Evolutionary conservation across 192 early-diverging fungal genomes (phyloP), one percentile per base, ranked within the genome.

Genomic region (Mortierella claussenii): DNA sequence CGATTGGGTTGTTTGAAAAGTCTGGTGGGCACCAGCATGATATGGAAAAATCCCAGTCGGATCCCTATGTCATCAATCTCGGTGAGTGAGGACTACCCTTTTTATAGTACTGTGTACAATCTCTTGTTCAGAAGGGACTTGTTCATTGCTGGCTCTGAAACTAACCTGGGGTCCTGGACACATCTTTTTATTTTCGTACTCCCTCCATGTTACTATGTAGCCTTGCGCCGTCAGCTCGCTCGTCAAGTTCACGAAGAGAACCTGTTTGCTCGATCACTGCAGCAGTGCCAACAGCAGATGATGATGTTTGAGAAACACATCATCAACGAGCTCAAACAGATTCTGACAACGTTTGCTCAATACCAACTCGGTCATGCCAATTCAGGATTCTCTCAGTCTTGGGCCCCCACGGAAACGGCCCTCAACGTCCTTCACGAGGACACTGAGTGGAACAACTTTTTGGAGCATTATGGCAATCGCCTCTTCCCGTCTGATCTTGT

Each of bases 361-460:
- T 48, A 60, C 33, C 61, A 74, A 26, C 0, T 37, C 11, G 36
- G 40, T 17, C 28, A 64, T 21, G 42, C 46, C 30, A 54, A 26
- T 26, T 4, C 64, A 13, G 53, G 50, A 4, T 74, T 74, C 26
- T 32, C 44, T 32, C 55, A 65, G 13, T 57, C 70, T 17, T 74
- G 70, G 70, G 55, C 62, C 4, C 48, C 55, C 0, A 74, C 70
- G 15, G 68, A 69, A 13, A 37, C 46, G 33, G 78, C 71, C 1
- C 54, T 86, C 34, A 54, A 81, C 18, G 53, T 44, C 12, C 45
- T 86, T 1, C 66, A 74, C 1, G 64, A 78, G 1, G 78, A 81
- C 36, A 50, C 49, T 0, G 81, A 83, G 50, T 86, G 82, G 82
- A 55, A 23, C n/a, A 23, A 59, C 0, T 83, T 83, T 55, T 30